A percentile compares a stretch with the other conserved stretches of the same genome.
These are phyloP conservation scores for Abortiporus biennis DNA, from an alignment of 1,284 basidiomycete species.

Conservation along the genomic window DNA sequence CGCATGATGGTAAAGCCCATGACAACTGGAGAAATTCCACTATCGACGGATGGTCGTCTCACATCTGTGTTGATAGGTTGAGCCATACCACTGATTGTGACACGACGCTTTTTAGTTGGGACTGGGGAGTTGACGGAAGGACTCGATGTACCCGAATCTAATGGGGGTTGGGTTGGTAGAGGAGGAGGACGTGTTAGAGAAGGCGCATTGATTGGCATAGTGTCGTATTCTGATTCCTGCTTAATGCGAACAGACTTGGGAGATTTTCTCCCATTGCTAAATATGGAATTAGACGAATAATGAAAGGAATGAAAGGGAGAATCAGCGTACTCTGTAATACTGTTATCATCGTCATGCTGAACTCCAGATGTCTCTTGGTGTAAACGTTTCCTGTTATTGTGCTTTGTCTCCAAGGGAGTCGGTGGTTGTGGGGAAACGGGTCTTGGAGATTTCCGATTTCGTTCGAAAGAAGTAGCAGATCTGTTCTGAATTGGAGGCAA, in stretches of 20 bases:
- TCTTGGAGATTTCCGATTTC: conserved; percentile 25
- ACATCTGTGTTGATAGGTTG: conserved; percentile 50
- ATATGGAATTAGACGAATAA: too few relatives aligned
- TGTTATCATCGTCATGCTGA: conserved; percentile 16
- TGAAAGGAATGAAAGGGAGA: conserved; percentile 12
- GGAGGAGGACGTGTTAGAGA: conserved; percentile 8
- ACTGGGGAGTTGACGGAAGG: conserved; percentile 28
- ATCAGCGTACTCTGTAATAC: conserved; percentile 15
- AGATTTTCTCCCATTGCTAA: conserved; percentile 33
- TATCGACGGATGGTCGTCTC: conserved; percentile 32
- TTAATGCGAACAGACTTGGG: conserved; percentile 49
- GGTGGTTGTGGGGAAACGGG: conserved; percentile 22
- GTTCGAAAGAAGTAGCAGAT: conserved; percentile 21
- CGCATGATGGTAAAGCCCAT: conserved; percentile 54
- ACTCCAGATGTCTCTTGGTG: conserved; percentile 19
- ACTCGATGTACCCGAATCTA: conserved; percentile 4
- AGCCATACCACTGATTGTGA: conserved; percentile 58
- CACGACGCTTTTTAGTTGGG: conserved; percentile 64
- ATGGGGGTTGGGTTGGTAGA: conserved; percentile 18
- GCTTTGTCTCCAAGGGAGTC: conserved; percentile 17
- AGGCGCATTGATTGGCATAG: conserved; percentile 30
- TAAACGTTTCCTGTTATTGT: conserved; percentile 20
- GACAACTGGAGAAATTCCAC: conserved; percentile 59
- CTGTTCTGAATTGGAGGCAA: conserved; percentile 56
- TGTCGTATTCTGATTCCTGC: conserved; percentile 52